These are phyloP conservation scores for Setaria italica DNA, from an alignment of 202 grass and related monocot genomes.

Conservation along the genomic window DNA sequence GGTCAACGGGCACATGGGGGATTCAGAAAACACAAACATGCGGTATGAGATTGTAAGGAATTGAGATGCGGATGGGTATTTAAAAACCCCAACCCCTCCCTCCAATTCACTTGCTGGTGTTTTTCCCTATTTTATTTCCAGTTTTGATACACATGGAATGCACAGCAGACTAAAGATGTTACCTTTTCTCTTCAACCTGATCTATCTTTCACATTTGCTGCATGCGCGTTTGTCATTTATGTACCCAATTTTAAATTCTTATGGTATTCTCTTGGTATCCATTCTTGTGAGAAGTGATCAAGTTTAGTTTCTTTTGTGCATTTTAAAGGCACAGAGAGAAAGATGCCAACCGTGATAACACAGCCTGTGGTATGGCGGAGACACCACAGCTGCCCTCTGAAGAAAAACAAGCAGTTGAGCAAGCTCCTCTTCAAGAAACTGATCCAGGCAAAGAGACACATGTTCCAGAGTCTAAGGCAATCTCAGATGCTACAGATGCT, in stretches of 20 bases:
- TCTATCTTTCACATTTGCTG: not conserved
- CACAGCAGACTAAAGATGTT: not conserved
- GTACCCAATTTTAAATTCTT: conserved; percentile 22
- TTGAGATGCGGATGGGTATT: not conserved
- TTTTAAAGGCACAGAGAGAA: conserved; percentile 51
- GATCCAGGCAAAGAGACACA: conserved; percentile 36
- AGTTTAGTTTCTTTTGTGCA: conserved; percentile 9
- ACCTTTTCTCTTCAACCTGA: not conserved
- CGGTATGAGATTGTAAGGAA: not conserved
- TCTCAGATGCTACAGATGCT: conserved; percentile 35
- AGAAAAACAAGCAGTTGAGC: conserved; percentile 43
- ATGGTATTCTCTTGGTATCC: not conserved
- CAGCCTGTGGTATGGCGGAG: conserved; percentile 30
- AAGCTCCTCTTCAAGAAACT: conserved; percentile 52
- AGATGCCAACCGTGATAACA: conserved; percentile 25
- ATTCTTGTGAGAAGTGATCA: conserved; percentile 1
- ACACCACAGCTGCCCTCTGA: conserved; percentile 19
- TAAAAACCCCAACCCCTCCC: not conserved
- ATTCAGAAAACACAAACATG: not conserved
- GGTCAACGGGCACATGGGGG: not conserved
- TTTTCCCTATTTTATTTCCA: not conserved
- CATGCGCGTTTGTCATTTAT: not conserved
- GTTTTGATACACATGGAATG: not conserved
- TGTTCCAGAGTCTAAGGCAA: conserved; percentile 38
- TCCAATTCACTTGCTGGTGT: not conserved